Conservation (phyloP, 768 basidiomycete genomes). For the Dioszegia crocea region DNA sequence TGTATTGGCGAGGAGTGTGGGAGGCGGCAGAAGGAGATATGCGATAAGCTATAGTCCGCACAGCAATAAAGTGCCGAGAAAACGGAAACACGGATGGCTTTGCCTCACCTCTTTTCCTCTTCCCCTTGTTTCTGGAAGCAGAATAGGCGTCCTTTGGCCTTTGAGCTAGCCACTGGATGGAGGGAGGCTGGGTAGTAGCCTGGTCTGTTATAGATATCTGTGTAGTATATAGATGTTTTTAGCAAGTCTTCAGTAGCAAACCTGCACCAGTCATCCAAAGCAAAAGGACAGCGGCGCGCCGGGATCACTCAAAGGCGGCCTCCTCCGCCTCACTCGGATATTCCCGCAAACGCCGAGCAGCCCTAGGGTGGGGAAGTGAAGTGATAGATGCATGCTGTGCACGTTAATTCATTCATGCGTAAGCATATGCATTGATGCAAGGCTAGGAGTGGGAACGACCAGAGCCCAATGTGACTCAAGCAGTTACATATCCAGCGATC, state of each 20-base stretch:
- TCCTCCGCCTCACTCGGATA: not conserved
- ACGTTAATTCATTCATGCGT: not conserved
- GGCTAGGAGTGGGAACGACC: too few species aligned
- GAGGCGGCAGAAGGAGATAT: too few species aligned
- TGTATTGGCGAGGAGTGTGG: too few species aligned
- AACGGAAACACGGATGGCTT: not conserved
- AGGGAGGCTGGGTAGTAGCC: too few species aligned
- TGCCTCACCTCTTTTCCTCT: not conserved
- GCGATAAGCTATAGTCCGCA: not conserved
- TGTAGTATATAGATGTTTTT: too few species aligned
- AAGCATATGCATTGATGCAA: too few species aligned
- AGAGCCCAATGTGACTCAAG: not conserved
- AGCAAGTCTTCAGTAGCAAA: not conserved
- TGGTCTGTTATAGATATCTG: too few species aligned
- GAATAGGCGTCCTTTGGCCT: too few species aligned
- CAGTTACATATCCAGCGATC: not conserved
- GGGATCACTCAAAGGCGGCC: not conserved
- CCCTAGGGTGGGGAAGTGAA: not conserved
- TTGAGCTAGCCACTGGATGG: too few species aligned
- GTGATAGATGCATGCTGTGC: too few species aligned
- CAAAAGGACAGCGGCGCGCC: not conserved
- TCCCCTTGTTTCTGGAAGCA: not conserved
- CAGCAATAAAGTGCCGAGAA: not conserved
- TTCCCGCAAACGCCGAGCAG: constrained; percentile 1
- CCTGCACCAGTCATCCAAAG: not conserved